Conservation (phyloP, 345 rosid genomes). For the Sonneratia alba region DNA sequence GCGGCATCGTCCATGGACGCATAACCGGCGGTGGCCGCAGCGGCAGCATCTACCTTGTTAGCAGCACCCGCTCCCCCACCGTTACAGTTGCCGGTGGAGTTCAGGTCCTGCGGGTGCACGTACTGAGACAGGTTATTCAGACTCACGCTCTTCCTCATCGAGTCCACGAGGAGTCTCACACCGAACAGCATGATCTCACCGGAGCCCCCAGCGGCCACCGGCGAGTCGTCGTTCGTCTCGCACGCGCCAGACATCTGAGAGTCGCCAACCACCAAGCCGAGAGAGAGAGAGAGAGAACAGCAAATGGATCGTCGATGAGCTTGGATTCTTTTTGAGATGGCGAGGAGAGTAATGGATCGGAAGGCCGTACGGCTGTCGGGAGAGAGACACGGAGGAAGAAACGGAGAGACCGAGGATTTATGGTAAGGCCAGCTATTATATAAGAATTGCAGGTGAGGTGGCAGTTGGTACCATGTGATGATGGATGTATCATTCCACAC, state of each 20-base stretch:
- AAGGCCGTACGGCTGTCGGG: conserved; percentile 17
- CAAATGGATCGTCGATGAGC: background rate
- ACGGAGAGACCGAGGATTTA: background rate
- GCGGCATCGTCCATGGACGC: conserved; percentile 75
- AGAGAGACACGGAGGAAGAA: background rate
- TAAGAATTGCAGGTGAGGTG: conserved; percentile 6
- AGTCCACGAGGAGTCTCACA: conserved; percentile 79
- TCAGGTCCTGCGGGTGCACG: conserved; percentile 34
- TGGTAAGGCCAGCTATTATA: conserved; percentile 7
- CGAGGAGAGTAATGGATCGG: background rate
- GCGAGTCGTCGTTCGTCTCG: conserved; percentile 7
- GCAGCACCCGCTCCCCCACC: background rate
- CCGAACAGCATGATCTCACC: conserved; percentile 86
- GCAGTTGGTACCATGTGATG: conserved; percentile 19
- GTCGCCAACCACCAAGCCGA: background rate
- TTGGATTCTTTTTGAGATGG: background rate
- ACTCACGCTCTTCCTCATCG: conserved; percentile 87
- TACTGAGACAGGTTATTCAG: conserved; percentile 78
- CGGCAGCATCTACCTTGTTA: conserved; percentile 17
- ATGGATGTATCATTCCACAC: background rate
- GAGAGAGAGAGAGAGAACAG: conserved; percentile 5
- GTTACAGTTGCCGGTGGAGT: background rate
- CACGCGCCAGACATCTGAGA: conserved; percentile 19
- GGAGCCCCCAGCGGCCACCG: conserved; percentile 9
- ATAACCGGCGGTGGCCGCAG: conserved; percentile 36